Base-by-base conservation (phyloP, 257 asterid genomes). In the Solanum chmielewskii region DNA sequence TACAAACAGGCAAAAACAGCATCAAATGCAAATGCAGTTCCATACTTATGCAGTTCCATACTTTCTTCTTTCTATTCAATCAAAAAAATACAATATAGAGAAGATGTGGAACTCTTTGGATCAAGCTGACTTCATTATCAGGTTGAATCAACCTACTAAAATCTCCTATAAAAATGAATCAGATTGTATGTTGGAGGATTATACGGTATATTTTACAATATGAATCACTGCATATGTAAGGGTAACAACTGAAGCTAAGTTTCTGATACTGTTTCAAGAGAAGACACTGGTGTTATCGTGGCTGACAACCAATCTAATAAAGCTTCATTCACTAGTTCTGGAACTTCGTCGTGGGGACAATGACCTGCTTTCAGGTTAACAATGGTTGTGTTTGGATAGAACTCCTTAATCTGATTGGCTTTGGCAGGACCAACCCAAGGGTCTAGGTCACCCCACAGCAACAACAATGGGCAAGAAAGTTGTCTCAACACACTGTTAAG, bases 371-470 rank as follows among this genome's bases (percentile, higher is more conserved):
- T 94, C 33, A 95, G 91, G 91, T 91, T 94, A 37, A 96, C 96
- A 41, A 96, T 84, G 2, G 94, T 90, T 27, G 97, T 91, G 39
- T 93, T 90, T 9, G 92, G 92, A 88, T 95, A 97, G 87, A 97
- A 94, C 83, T 94, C 98, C 88, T 95, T 93, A 85, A 95, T 97
- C 35, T 94, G 90, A n/a, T 78, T 92, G 70, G 98, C 99, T 86
- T 97, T 97, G 25, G 97, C 95, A 4, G 98, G 94, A 71, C 99
- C 98, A 9, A 94, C 96, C 99, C 99, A 95, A 7, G 98, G 99
- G 88, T 95, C 98, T 15, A 95, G 89, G 88, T 97, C 98, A 39
- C 98, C 99, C 99, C 98, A 97, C 41, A 97, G 86, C 88, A 97
- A 80, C 11, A 97, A 91, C 91, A 95, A 88, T 1, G 98, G 99